phyloP scores from a whole-genome alignment of 2,329 filamentous ascomycete genomes.

The Pseudocercospora macadamiae region DNA sequence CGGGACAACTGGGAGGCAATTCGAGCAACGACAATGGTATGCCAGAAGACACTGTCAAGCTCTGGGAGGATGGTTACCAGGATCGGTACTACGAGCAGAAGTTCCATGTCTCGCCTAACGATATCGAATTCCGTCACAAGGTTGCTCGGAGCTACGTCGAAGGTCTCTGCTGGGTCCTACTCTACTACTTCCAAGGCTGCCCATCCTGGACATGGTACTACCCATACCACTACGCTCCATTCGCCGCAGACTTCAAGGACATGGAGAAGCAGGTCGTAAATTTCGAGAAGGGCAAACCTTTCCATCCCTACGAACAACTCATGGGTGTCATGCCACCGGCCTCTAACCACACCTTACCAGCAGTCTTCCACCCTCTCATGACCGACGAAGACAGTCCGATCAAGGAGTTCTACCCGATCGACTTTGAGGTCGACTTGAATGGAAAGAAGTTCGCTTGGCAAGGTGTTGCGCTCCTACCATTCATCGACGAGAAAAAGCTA shows the following conservation, averaged over 20 bases:
- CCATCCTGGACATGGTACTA: conserved; percentile 99
- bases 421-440: conserved; percentile 91
- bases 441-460: conserved; percentile 99
- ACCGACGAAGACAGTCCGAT: conserved; percentile 84
- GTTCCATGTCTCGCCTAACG: conserved; percentile 79
- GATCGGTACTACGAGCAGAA: conserved; percentile 98
- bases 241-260: conserved; percentile 90
- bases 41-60: conserved; percentile 76
- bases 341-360: conserved; percentile 87
- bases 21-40: conserved; percentile 61
- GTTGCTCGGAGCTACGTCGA: conserved; percentile 93
- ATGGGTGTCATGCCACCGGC: conserved; percentile 97
- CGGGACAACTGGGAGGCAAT: conserved; percentile 42
- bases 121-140: conserved; percentile 83
- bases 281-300: conserved; percentile 83
- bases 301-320: conserved; percentile 91
- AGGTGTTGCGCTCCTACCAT: conserved; percentile 88
- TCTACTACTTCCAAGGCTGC: conserved; percentile 98
- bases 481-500: conserved; percentile 90
- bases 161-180: conserved; percentile 89
- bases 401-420: conserved; percentile 95
- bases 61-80: conserved; percentile 95
- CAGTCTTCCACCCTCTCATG: conserved; percentile 90
- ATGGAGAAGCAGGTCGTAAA: conserved; percentile 75
- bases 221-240: conserved; percentile 96